Base-by-base conservation (phyloP, 176 grass and related monocot genomes). In the Neostapfia colusana region DNA sequence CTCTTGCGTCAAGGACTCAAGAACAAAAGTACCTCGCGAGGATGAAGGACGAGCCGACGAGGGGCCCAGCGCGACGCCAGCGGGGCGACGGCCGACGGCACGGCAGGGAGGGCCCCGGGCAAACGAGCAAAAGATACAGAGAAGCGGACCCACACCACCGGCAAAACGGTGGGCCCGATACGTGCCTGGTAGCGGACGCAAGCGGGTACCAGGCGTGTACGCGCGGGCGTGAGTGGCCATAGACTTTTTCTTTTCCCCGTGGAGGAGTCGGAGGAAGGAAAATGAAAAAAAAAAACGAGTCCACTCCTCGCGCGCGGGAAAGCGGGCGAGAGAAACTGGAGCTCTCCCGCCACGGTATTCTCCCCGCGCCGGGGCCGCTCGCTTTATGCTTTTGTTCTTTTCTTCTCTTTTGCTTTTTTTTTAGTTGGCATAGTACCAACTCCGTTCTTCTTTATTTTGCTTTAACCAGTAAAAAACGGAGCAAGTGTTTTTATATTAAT, bases 21-120 rank as follows among this genome's bases (percentile, higher is more conserved):
- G 3, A n/a, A 8, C 10, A 62, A 76, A 63, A 20, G 14, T 23
- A 24, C 15, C 50, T 73, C 50, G 20, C 36, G 48, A 20, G 23
- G 48, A 16, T 0, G 0, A 41, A 13, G 11, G 0, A 16, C 14
- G 3, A 9, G n/a, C n/a, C n/a, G 2, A 50, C 13, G 28, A 8
- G 79, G 56, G 67, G 56, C 54, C 66, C 67, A 69, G 40, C 54
- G 54, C 18, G 79, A 81, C 58, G 79, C 40, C 79, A 63, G 67
- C 79, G 49, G 68, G 79, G 42, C 25, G 28, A 37, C 67, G 78
- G 78, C 53, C n/a, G n/a, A n/a, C n/a, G n/a, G n/a, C n/a, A n/a
- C 16, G 65, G 65, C 1, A 23, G 8, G 2, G 49, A 3, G 39
- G 20, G 7, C 51, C 51, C 51, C 7, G 51, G 51, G 25, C 21